phyloP scores from a whole-genome alignment of 495 filamentous ascomycete species.

The Zalerion maritima region DNA sequence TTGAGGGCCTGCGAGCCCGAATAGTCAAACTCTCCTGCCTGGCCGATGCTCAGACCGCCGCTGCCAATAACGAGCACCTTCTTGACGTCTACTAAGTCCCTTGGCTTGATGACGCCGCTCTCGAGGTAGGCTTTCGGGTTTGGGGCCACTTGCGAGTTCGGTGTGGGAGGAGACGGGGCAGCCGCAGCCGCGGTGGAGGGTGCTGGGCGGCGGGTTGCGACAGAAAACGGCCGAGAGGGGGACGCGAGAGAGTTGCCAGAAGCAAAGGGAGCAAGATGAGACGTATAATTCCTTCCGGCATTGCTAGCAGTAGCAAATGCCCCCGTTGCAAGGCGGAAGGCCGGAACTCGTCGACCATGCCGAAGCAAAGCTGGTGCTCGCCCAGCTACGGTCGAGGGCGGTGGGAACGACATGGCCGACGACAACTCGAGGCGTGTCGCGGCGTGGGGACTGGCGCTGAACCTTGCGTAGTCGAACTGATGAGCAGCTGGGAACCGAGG shows the following conservation, averaged over 20 bases:
- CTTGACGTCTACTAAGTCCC: conserved; percentile 75
- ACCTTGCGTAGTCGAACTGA: too few relatives aligned
- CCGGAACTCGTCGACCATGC: conserved; percentile 31
- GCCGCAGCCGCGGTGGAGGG: conserved; percentile 14
- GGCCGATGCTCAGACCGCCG: conserved; percentile 93
- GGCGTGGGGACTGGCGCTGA: too few relatives aligned
- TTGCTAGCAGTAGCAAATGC: conserved; percentile 20
- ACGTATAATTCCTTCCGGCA: too few relatives aligned
- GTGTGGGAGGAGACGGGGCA: too few relatives aligned
- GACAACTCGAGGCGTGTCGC: too few relatives aligned
- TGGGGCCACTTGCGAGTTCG: conserved; percentile 55
- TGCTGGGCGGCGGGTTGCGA: too few relatives aligned
- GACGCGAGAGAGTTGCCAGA: too few relatives aligned
- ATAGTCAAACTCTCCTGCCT: conserved; percentile 98
- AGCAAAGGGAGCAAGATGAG: too few relatives aligned
- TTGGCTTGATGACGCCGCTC: conserved; percentile 67
- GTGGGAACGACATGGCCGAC: conserved; percentile 20
- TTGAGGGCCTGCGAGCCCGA: conserved; percentile 95
- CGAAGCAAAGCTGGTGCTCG: conserved; percentile 34
- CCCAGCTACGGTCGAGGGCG: too few relatives aligned
- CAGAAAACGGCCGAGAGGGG: too few relatives aligned
- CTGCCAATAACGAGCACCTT: conserved; percentile 96
- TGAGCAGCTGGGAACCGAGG: too few relatives aligned
- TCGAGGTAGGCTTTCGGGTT: conserved; percentile 77
- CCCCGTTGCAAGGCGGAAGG: conserved; percentile 19